phyloP scores from a whole-genome alignment of 1,284 basidiomycete genomes.

The Serendipita sp. region DNA sequence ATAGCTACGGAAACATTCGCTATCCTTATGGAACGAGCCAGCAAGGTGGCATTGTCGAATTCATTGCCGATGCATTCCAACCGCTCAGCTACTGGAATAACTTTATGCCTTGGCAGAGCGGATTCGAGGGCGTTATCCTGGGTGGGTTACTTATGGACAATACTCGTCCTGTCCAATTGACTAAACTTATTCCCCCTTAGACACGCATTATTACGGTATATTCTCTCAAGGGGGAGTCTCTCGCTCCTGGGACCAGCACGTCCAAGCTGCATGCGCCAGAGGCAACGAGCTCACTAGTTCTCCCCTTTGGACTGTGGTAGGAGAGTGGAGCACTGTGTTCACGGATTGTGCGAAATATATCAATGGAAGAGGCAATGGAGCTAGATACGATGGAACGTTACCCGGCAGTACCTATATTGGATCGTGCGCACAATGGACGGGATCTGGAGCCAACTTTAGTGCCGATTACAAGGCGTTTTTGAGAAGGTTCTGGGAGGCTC shows the following conservation, averaged over 20 bases:
- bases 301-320: slow-evolving; percentile 62
- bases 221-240: slow-evolving; percentile 45
- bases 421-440: slow-evolving; percentile 60
- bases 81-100: slow-evolving; percentile 58
- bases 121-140: slow-evolving; percentile 51
- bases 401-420: slow-evolving; percentile 54
- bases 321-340: slow-evolving; percentile 72
- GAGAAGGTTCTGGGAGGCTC: slow-evolving; percentile 73
- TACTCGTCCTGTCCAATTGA: too few relatives aligned
- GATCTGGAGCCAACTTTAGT: slow-evolving; percentile 57
- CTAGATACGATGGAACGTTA: slow-evolving; percentile 68
- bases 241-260: slow-evolving; percentile 44
- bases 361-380: slow-evolving; percentile 54
- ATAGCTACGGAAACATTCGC: slow-evolving; percentile 21
- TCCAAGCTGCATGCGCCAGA: slow-evolving; percentile 24
- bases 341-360: slow-evolving; percentile 73
- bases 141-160: slow-evolving; percentile 54
- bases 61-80: slow-evolving; percentile 82
- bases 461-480: slow-evolving; percentile 72
- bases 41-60: slow-evolving; percentile 46
- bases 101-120: slow-evolving; percentile 35
- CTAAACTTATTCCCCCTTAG: neutral
- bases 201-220: slow-evolving; percentile 64
- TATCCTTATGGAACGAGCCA: slow-evolving; percentile 45
- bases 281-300: slow-evolving; percentile 35